phyloP scores from a whole-genome alignment of 2,329 filamentous ascomycete genomes.

The Epichloe typhina region DNA sequence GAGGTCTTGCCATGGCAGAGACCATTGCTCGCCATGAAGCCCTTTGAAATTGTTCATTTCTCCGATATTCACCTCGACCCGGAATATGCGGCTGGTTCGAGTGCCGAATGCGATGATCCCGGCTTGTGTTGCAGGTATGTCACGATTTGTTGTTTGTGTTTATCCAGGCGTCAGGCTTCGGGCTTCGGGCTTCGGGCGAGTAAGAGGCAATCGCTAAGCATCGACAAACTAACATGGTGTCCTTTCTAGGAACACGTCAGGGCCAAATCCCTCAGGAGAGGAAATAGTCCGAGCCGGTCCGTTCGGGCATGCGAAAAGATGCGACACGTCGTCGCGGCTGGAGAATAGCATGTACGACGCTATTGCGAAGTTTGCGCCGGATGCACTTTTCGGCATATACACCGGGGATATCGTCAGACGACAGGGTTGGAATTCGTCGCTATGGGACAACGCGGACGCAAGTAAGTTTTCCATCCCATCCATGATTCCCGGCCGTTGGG shows the following conservation, averaged over 20 bases:
- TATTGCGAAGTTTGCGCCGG: not conserved
- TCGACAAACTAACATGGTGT: too few species aligned
- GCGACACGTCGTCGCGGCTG: not conserved
- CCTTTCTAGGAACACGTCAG: not conserved
- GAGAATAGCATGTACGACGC: conserved; percentile 2
- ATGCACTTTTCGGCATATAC: not conserved
- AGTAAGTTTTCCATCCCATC: conserved; percentile 11
- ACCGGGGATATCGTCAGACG: not conserved
- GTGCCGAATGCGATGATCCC: conserved; percentile 10
- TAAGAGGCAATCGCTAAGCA: too few species aligned
- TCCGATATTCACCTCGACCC: conserved; percentile 1
- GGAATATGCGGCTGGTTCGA: not conserved
- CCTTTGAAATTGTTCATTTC: not conserved
- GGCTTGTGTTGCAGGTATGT: conserved; percentile 7
- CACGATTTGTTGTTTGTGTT: not conserved
- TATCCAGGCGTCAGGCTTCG: not conserved
- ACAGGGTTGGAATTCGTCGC: not conserved
- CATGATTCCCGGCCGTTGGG: too few species aligned
- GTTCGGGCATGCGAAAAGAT: not conserved
- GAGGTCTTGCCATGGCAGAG: fast-evolving
- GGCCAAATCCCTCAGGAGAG: not conserved
- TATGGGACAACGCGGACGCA: too few species aligned
- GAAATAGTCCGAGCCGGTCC: not conserved
- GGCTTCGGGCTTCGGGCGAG: too few species aligned
- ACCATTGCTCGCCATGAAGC: too few species aligned